Evolutionary conservation across 768 basidiomycete genomes (phyloP), one percentile per base, ranked within the genome.

Genomic region (Tylopilus sp.): DNA sequence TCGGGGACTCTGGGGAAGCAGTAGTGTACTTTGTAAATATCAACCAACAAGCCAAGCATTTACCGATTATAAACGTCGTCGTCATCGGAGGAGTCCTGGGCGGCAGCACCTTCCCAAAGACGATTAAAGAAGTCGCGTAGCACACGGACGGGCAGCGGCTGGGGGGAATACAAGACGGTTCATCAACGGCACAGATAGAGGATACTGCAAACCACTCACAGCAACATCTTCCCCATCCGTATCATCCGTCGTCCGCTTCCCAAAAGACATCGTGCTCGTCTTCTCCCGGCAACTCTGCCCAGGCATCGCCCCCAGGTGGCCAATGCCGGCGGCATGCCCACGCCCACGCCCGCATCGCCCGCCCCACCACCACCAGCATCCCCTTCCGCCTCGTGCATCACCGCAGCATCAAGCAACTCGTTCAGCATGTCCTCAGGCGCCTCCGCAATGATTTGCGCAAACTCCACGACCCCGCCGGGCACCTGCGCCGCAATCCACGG

Each of bases 391-490:
- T 67, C 74, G 12, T 56, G 69, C 51, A 64, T 73, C 64, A 71
- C 69, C 31, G 70, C 77, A 9, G 75, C 71, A 22, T 65, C 74
- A 42, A 81, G 44, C 76, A 87, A 45, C 49, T 82, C 82, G 44
- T 85, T 76, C 50, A 88, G 55, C n/a, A 73, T 75, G 38, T 84
- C 83, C 39, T 79, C 76, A 4, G 80, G 75, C 53, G 79, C 69
- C 56, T 82, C 76, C 20, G 65, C 79, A 36, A 79, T 70, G 62
- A 76, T 68, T 63, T 83, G 79, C 20, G 79, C 77, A 56, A 87
- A 82, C 59, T 85, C 79, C 20, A 81, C 67, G 18, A 85, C 67
- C 1, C 86, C 86, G 0, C 81, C 86, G 0, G 80, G 84, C 51
- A 87, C n/a, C n/a, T n/a, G n/a, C n/a, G n/a, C 18, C n/a, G n/a